Conservation (phyloP, 768 basidiomycete genomes). For the Suillus cothurnatus region DNA sequence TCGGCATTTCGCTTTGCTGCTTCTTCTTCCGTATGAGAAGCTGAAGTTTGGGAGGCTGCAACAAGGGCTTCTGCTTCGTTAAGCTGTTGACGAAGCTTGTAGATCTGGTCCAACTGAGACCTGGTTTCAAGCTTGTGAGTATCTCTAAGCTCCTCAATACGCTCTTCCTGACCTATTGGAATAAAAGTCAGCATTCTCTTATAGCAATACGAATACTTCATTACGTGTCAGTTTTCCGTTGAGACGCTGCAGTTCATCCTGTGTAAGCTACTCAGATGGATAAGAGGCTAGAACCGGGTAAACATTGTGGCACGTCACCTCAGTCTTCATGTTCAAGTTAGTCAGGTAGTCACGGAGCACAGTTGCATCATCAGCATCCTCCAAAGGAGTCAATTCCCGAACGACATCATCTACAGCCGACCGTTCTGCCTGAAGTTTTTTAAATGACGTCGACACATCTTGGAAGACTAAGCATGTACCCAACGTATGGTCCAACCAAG, state of each 20-base stretch:
- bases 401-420: slow-evolving; percentile 67
- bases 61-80: slow-evolving; percentile 72
- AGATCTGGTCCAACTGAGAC: slow-evolving; percentile 78
- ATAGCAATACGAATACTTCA: slow-evolving; percentile 23
- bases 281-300: not conserved
- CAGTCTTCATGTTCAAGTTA: slow-evolving; percentile 64
- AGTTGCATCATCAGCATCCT: slow-evolving; percentile 61
- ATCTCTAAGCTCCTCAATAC: slow-evolving; percentile 82
- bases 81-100: slow-evolving; percentile 68
- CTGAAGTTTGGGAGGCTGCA: slow-evolving; percentile 53
- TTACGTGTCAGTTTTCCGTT: slow-evolving; percentile 72
- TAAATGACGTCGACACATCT: slow-evolving; percentile 83
- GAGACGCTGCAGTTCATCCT: slow-evolving; percentile 80
- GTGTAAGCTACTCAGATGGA: slow-evolving; percentile 49
- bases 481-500: slow-evolving; percentile 6
- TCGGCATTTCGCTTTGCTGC: slow-evolving; percentile 54
- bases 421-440: slow-evolving; percentile 74
- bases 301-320: slow-evolving; percentile 49
- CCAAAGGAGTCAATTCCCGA: slow-evolving; percentile 69
- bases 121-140: slow-evolving; percentile 77
- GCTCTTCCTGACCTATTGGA: slow-evolving; percentile 75
- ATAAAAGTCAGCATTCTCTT: slow-evolving; percentile 11
- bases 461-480: slow-evolving; percentile 12
- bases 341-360: slow-evolving; percentile 75
- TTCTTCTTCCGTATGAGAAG: slow-evolving; percentile 50